Evolutionary conservation across 257 asterid species (phyloP).

Genomic region (Solanum chiquidenum): DNA sequence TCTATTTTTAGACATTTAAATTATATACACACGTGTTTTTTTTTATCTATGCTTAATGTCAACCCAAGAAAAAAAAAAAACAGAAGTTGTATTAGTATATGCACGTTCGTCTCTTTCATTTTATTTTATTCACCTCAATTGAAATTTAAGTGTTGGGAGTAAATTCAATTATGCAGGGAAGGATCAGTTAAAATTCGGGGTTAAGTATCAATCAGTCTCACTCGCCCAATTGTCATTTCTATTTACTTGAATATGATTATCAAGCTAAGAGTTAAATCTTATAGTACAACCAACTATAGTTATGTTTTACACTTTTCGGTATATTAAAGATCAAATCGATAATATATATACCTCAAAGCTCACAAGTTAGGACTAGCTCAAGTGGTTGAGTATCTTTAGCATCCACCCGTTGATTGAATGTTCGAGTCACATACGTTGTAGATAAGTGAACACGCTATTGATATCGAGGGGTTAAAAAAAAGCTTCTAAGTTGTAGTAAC

Average conservation of each 20-base stretch:
- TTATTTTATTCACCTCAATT: not conserved
- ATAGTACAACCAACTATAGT: not conserved
- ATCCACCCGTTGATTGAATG: not conserved
- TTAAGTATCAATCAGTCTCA: not conserved
- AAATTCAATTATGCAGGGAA: not conserved
- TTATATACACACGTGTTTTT: not conserved
- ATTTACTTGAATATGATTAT: not conserved
- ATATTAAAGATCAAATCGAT: not conserved
- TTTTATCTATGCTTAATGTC: not conserved
- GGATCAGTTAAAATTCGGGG: not conserved
- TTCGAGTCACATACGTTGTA: not conserved
- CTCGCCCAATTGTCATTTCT: not conserved
- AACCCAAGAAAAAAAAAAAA: not conserved
- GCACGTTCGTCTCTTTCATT: not conserved
- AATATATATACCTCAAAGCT: not conserved
- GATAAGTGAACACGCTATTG: not conserved
- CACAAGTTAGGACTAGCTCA: not conserved
- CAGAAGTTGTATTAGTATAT: not conserved
- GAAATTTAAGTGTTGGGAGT: not conserved
- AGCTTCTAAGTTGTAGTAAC: not conserved
- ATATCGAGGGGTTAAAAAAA: not conserved
- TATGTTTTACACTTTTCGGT: not conserved
- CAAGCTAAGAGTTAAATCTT: not conserved
- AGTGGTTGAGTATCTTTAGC: not conserved
- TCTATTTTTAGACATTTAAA: not conserved